Evolutionary conservation across 495 filamentous ascomycete genomes (phyloP), one percentile per base, ranked within the genome.

Genomic region (Durotheca rogersii): DNA sequence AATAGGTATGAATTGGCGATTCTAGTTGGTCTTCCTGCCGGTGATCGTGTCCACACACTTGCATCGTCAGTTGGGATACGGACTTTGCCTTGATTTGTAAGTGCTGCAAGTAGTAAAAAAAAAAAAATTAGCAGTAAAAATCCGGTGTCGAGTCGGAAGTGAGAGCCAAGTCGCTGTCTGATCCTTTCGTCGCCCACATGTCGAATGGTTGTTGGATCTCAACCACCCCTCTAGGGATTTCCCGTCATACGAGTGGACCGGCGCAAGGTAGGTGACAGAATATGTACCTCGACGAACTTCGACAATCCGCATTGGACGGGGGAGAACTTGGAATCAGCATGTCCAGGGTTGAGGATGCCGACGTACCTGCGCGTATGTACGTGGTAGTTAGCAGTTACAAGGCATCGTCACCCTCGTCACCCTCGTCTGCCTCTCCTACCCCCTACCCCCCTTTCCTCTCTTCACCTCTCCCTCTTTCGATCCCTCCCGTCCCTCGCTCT

Each of bases 321-420:
- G 32, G 41, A 35, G 48, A 12, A 15, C 31, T 16, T 37, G 38
- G 30, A 39, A 44, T 40, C n/a, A 38, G 30, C 38, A 19, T 44
- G 51, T 41, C 4, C 9, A 53, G 44, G 40, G 31, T 36, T 25
- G 43, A 41, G 35, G 45, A 48, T 40, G 36, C 50, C 44, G 49
- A 51, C 41, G 39, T 58, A 47, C 19, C 45, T 39, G 55, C 45
- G 23, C 23, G 23, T 27, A n/a, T n/a, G 50, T 44, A 43, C 41
- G 44, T 59, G 29, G 49, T 58, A 53, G 46, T 32, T 58, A 53
- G 46, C 31, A 50, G n/a, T 50, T 53, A 50, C 49, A 53, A 37
- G 48, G 44, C 50, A 41, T 52, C 38, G 23, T 53, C 30, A n/a
- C n/a, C n/a, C n/a, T n/a, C n/a, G n/a, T n/a, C n/a, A n/a, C n/a